Evolutionary conservation across 371 early-diverging fungal genomes (phyloP), one percentile per base, ranked within the genome.

Genomic region (Actinomortierella ambigua): DNA sequence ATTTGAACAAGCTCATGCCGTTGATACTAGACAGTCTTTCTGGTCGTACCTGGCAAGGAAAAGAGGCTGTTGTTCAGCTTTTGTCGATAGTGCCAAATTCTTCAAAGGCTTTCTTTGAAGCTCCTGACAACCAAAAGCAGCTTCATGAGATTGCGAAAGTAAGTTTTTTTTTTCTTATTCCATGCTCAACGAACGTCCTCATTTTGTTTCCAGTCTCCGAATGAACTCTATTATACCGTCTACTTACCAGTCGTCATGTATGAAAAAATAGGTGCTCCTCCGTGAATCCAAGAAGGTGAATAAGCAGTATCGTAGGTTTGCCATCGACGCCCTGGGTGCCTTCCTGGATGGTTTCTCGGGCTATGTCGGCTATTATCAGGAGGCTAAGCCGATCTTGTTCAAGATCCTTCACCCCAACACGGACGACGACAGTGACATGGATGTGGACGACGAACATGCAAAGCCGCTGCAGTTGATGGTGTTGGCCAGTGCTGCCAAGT

Each of bases 11-110:
- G 20, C 63, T 88, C 9, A 58, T 95, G 42, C 88, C 89, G 1
- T 59, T 90, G 17, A 77, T 95, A 57, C 62, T 87, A 1, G 79
- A 85, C 13, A 85, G 90, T 0, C 73, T 94, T 4, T 76, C 86
- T 0, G 93, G 95, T 4, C 79, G 95, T 34, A 86, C 90, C 1
- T 96, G 95, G 95, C 88, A 87, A 2, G 97, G 96, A 29, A 96
- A 95, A 69, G 95, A 95, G 60, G 79, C 82, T 23, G 87, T 95
- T 4, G 77, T 95, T 24, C 88, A 88, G 43, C 85, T 91, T 3
- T 81, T 95, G 61, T 85, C 85, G 1, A 78, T 79, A 15, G 67
- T 91, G 1, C 82, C 85, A 17, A 68, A 88, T 9, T 84, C 85
- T 0, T 76, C 84, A 48, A 86, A 85, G 50, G 79, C 59, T 0